These are phyloP conservation scores for Aspergillus persii DNA, from an alignment of 2,329 filamentous ascomycete species.

Conservation along the genomic window DNA sequence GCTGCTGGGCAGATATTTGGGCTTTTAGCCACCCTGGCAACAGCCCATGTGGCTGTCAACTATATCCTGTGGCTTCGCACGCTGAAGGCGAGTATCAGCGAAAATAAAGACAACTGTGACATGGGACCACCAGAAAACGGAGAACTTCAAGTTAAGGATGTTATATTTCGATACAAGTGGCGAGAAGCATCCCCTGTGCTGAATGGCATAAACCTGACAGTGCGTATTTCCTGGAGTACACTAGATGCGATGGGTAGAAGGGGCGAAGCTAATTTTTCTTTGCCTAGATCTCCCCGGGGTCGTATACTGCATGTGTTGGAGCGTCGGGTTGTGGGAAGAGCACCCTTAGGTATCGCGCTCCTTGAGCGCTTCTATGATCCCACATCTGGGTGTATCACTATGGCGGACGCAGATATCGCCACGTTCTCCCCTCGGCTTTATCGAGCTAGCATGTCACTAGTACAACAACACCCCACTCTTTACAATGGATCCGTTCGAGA, in stretches of 20 bases:
- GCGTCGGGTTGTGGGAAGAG: slow-evolving; percentile 50
- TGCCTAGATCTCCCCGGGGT: slow-evolving; percentile 37
- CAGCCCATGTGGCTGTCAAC: slow-evolving; percentile 38
- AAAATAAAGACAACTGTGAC: slow-evolving; percentile 5
- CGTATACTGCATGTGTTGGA: slow-evolving; percentile 48
- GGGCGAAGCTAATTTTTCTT: not conserved
- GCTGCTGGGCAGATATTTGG: slow-evolving; percentile 65
- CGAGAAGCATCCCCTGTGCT: not conserved
- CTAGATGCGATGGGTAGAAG: not conserved
- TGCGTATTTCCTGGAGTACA: no score
- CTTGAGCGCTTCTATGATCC: slow-evolving; percentile 50
- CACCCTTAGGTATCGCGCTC: slow-evolving; percentile 46
- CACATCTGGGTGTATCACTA: slow-evolving; percentile 34
- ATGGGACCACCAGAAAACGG: not conserved
- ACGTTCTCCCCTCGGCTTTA: slow-evolving; percentile 28
- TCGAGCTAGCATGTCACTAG: slow-evolving; percentile 30
- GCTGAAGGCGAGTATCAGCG: slow-evolving; percentile 1
- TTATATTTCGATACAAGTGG: slow-evolving; percentile 34
- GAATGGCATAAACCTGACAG: no score
- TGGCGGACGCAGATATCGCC: slow-evolving; percentile 31
- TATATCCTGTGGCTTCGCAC: slow-evolving; percentile 32
- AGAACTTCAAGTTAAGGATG: slow-evolving; percentile 1
- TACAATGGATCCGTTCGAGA: slow-evolving; percentile 46
- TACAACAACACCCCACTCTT: slow-evolving; percentile 44
- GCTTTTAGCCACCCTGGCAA: slow-evolving; percentile 57